Evolutionary conservation across 345 rosid genomes (phyloP), one percentile per base, ranked within the genome.

Genomic region (Ricinus communis): DNA sequence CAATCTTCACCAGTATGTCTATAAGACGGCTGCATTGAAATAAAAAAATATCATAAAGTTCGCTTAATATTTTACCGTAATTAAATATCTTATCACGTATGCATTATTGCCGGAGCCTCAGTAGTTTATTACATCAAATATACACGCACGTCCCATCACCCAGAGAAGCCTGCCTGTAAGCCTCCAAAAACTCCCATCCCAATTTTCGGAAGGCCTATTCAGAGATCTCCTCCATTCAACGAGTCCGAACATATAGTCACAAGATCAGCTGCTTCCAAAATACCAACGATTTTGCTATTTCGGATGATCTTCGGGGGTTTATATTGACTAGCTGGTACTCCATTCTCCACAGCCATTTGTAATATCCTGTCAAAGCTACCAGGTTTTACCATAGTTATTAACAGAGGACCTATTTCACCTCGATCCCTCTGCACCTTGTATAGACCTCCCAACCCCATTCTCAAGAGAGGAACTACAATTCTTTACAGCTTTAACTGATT

Each of bases 251-350:
- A 60, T 56, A 76, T 31, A 16, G 81, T 60, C 25, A 58, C 49
- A 71, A 74, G 61, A 76, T 77, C 76, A 61, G 61, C 70, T 68
- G 60, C 79, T 74, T 80, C 82, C 74, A 86, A 40, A 62, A 86
- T 40, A 62, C 67, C 69, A 28, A 71, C 76, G 70, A 75, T 60
- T 30, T 79, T 73, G 12, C 1, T 50, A 64, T 82, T 86, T 73
- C 86, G 57, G 25, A 84, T 65, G n/a, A 86, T 82, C 79, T 76
- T 86, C 15, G 87, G 86, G 53, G 83, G 75, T 68, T 86, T 86
- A 49, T 86, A 83, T 75, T 83, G 89, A 53, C 83, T 80, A 59
- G 80, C 82, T 19, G 90, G 79, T 18, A 76, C 81, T 71, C 89
- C 87, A 60, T 66, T 80, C 53, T 71, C 41, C 10, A 79, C 60